These are phyloP conservation scores for Phanerodontia chrysosporium DNA, from an alignment of 768 basidiomycete genomes.

Conservation along the genomic window DNA sequence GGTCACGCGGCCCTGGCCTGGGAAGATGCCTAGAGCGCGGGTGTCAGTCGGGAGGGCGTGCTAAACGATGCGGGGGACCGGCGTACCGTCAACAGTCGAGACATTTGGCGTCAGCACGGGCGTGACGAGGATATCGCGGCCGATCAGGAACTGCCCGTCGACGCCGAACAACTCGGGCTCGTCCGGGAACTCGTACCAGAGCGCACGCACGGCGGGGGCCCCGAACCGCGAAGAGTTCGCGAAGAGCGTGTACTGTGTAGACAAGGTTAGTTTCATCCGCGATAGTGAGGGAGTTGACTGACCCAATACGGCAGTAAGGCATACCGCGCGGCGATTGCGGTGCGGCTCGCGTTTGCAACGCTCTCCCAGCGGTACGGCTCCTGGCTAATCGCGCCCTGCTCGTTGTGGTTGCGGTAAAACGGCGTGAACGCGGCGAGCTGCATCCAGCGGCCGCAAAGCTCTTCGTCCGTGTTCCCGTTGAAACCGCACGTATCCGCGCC, in stretches of 20 bases:
- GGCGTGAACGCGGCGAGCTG: conserved; percentile 76
- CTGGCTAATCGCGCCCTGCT: conserved; percentile 61
- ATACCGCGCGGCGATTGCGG: conserved; percentile 68
- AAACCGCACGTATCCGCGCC: conserved; percentile 78
- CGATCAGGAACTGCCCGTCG: conserved; percentile 70
- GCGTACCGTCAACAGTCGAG: conserved; percentile 58
- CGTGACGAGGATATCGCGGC: conserved; percentile 69
- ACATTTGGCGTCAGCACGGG: conserved; percentile 70
- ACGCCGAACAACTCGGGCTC: conserved; percentile 59
- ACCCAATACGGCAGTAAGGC: conserved; percentile 78
- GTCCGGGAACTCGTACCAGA: conserved; percentile 77
- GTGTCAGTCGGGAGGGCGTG: neutral
- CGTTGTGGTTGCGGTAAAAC: conserved; percentile 80
- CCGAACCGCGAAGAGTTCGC: conserved; percentile 61
- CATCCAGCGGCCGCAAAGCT: conserved; percentile 87
- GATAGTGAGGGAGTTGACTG: conserved; percentile 16
- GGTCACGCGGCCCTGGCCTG: conserved; percentile 49
- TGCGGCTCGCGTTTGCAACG: conserved; percentile 71
- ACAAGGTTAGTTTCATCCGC: neutral
- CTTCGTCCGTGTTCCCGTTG: conserved; percentile 70
- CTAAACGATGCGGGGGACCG: neutral
- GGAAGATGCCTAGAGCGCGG: conserved; percentile 52
- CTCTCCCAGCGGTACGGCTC: conserved; percentile 82
- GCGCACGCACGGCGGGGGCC: conserved; percentile 67
- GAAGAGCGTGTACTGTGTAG: conserved; percentile 62